Percentiles rank a stretch among this genome's conserved stretches.
Evolutionary conservation across 129 eudicot species (phyloP).

Genomic region (Erigeron canadensis): DNA sequence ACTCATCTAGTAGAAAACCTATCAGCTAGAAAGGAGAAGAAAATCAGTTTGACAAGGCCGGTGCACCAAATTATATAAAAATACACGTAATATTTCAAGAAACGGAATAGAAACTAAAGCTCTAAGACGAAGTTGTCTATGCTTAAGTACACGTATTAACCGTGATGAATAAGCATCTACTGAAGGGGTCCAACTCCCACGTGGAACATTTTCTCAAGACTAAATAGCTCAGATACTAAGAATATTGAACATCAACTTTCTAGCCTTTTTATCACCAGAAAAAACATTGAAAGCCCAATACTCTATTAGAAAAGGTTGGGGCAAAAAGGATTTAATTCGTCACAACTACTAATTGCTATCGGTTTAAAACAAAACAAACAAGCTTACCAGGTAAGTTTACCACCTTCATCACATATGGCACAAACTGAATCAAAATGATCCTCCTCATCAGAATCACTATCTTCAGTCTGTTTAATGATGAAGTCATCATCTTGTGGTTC

Average conservation of each 20-base stretch:
- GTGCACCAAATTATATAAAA: not conserved
- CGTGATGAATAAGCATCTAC: not conserved
- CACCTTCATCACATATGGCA: constrained; percentile 90
- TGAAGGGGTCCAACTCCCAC: not conserved
- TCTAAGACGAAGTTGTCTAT: not conserved
- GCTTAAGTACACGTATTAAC: not conserved
- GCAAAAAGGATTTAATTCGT: not conserved
- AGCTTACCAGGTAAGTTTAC: constrained; percentile 47
- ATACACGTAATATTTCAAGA: not conserved
- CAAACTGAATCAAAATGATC: constrained; percentile 69
- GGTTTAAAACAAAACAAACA: not conserved
- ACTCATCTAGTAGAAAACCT: not conserved
- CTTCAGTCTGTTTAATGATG: constrained; percentile 35
- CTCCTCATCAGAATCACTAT: constrained; percentile 51
- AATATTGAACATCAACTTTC: not conserved
- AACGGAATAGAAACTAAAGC: not conserved
- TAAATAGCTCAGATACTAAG: not conserved
- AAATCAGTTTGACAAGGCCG: not conserved
- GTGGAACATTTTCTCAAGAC: not conserved
- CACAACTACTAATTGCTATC: not conserved
- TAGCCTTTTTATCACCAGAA: not conserved
- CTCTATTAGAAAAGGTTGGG: not conserved
- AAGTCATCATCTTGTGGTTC: constrained; percentile 51
- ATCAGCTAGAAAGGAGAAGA: not conserved
- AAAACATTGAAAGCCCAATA: not conserved